Conservation (phyloP, 208 protist genomes). For the Paratrypanosoma confusum region DNA sequence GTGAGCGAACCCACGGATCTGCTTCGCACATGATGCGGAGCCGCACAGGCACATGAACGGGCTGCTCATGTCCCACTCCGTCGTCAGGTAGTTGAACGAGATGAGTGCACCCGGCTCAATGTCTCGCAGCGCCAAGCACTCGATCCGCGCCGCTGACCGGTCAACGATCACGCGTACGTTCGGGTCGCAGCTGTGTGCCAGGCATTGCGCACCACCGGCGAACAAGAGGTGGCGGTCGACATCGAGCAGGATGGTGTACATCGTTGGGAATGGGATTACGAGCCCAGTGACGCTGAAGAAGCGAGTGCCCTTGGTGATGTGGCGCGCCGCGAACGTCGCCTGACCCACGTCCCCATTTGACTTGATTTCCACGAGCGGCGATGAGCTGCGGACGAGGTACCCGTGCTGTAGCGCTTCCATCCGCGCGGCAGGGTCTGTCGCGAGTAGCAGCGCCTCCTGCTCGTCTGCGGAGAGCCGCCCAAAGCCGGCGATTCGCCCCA, state of each 20-base stretch:
- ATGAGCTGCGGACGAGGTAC: slow-evolving; percentile 39
- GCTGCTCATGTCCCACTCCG: slow-evolving; percentile 82
- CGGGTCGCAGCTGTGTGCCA: slow-evolving; percentile 77
- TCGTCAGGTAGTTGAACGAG: slow-evolving; percentile 84
- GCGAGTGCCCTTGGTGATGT: slow-evolving; percentile 45
- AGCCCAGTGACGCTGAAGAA: slow-evolving; percentile 66
- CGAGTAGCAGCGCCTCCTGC: slow-evolving; percentile 43
- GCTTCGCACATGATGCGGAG: slow-evolving; percentile 29
- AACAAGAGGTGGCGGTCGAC: slow-evolving; percentile 64
- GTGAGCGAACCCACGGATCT: slow-evolving; percentile 70
- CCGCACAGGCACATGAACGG: slow-evolving; percentile 73
- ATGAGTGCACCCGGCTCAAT: slow-evolving; percentile 63
- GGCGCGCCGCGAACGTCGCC: slow-evolving; percentile 55
- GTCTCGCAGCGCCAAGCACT: slow-evolving; percentile 63
- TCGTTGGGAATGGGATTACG: slow-evolving; percentile 65
- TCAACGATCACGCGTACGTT: slow-evolving; percentile 78
- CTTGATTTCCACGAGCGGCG: slow-evolving; percentile 40
- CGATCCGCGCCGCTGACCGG: slow-evolving; percentile 23
- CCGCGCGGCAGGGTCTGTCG: slow-evolving; percentile 37
- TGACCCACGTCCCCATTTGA: slow-evolving; percentile 67
- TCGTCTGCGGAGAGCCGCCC: slow-evolving; percentile 19
- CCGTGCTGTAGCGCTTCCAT: slow-evolving; percentile 34
- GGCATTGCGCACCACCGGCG: slow-evolving; percentile 68
- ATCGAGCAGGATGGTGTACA: slow-evolving; percentile 71
- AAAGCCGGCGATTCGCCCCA: slow-evolving; percentile 37